These are phyloP conservation scores for Combretum micranthum DNA, from an alignment of 345 rosid genomes.

Conservation along the genomic window DNA sequence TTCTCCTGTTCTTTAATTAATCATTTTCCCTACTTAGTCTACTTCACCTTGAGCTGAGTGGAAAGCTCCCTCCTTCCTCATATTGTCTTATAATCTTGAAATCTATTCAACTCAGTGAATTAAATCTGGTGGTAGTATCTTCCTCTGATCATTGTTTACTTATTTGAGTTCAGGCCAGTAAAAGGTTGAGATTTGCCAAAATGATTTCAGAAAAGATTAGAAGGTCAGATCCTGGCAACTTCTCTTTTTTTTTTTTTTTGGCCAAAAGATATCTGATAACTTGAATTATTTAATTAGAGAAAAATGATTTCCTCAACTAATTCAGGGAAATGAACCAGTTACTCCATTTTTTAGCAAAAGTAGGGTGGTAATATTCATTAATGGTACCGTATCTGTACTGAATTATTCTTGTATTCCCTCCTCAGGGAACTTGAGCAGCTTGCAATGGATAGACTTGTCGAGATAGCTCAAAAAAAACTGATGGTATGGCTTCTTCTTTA, in stretches of 20 bases:
- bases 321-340: too few relatives aligned
- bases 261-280: too few relatives aligned
- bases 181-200: slow-evolving; percentile 29
- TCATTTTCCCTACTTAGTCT: too few relatives aligned
- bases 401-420: slow-evolving; percentile 7
- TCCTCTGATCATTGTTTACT: slow-evolving; percentile 1
- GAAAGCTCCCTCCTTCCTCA: too few relatives aligned
- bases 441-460: slow-evolving; percentile 55
- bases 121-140: background rate
- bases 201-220: slow-evolving; percentile 24
- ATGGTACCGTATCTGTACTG: background rate
- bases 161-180: slow-evolving; percentile 22
- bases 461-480: slow-evolving; percentile 43
- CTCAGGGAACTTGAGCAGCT: slow-evolving; percentile 40
- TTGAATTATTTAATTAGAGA: too few relatives aligned
- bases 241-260: too few relatives aligned
- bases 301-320: too few relatives aligned
- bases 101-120: too few relatives aligned
- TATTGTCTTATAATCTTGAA: too few relatives aligned
- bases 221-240: slow-evolving; percentile 24
- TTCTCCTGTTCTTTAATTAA: background rate
- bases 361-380: background rate
- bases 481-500: slow-evolving; percentile 25
- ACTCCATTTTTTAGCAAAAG: background rate
- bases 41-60: too few relatives aligned